Base-by-base conservation (phyloP, 441 rosid genomes). In the Bruguiera hainesii region DNA sequence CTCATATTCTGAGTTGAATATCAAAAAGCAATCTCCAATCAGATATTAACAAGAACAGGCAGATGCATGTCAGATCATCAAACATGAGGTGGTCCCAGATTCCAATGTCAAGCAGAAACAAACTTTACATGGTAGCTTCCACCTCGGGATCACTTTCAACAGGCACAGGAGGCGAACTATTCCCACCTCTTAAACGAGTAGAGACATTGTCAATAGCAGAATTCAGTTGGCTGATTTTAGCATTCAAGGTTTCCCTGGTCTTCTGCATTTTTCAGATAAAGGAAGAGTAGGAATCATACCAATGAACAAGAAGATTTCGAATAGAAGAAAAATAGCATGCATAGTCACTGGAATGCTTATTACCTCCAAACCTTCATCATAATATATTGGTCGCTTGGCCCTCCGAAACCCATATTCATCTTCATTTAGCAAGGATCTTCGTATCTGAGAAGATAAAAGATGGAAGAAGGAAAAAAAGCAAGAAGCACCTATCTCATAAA, bases 161-260 rank as follows among this genome's bases (percentile, higher is more conserved):
- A 0, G 92, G 87, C 5, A 78, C 83, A 3, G 71, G 25, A 2
- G 84, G 73, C 1, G 80, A 23, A 48, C 74, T 80, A 19, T 62
- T 83, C 29, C 89, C 91, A 29, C 97, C 96, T 83, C 91, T 86
- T 79, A 93, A 74, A 23, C 98, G 93, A 15, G 90, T 80, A 39
- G 97, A 90, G 29, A 90, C 93, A n/a, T 87, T 87, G 87, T 93
- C 97, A 35, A 93, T 93, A 20, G 98, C 97, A 68, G 87, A 82
- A 75, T 89, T 93, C 67, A 93, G 91, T 73, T 93, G 98, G 81
- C 85, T 76, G 71, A 90, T 86, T 79, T 93, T 93, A 60, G 82
- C 90, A 71, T 87, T 89, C 87, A 90, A 56, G 21, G 96, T 87
- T 81, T 86, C 86, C 81, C 94, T 86, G 42, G 97, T 90, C 70